These are phyloP conservation scores for Aspergillus baeticus DNA, from an alignment of 495 filamentous ascomycete species.

Conservation along the genomic window DNA sequence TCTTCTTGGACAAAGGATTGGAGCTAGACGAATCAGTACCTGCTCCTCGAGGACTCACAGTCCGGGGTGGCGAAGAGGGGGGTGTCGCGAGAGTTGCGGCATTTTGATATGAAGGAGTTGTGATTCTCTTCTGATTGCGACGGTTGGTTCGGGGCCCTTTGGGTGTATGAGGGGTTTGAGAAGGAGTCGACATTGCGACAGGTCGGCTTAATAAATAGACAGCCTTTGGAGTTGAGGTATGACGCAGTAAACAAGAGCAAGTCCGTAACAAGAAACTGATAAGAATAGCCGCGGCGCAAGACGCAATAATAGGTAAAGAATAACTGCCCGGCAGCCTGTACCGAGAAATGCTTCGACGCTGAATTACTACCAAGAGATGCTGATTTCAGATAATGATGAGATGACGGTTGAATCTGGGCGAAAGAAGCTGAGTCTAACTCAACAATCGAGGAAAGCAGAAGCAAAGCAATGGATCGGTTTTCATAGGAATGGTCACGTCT, in stretches of 20 bases:
- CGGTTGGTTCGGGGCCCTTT: constrained; percentile 41
- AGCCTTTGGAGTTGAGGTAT: constrained; percentile 28
- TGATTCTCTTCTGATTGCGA: constrained; percentile 35
- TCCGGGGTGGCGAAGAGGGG: constrained; percentile 43
- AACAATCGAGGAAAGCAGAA: constrained; percentile 15
- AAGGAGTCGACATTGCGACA: constrained; percentile 44
- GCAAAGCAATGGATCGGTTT: constrained; percentile 11
- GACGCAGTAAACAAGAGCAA: constrained; percentile 16
- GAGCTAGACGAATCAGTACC: constrained; percentile 35
- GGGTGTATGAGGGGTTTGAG: constrained; percentile 37
- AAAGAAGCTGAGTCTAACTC: constrained; percentile 17
- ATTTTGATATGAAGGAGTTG: constrained; percentile 34
- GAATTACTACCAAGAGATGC: constrained; percentile 15
- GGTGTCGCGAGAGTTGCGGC: constrained; percentile 35
- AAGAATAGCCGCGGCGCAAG: constrained; percentile 17
- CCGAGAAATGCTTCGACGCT: constrained; percentile 17
- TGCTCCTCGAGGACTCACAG: constrained; percentile 34
- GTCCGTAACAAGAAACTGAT: constrained; percentile 3
- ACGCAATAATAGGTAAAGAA: constrained; percentile 13
- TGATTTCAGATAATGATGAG: background rate
- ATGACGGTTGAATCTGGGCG: constrained; percentile 9
- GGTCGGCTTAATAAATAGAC: constrained; percentile 47
- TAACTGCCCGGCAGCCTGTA: constrained; percentile 41
- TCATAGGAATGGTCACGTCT: constrained; percentile 23
- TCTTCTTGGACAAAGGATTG: constrained; percentile 38